phyloP scores from a whole-genome alignment of 2,329 filamentous ascomycete species.

The Pseudogymnoascus sp. region DNA sequence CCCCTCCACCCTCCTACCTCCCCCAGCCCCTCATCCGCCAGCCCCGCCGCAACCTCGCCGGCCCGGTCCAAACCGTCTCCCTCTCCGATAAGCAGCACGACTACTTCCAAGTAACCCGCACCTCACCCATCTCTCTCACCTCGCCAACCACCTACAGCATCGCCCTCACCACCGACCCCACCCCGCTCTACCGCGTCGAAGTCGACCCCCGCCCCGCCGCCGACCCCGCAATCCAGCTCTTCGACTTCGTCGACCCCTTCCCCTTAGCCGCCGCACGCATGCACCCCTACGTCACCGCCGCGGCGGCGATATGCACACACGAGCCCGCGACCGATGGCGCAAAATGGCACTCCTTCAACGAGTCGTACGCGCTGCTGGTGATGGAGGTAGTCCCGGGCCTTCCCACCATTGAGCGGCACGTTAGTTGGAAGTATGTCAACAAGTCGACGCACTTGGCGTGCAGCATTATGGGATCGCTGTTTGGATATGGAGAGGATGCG shows the following conservation, averaged over 20 bases:
- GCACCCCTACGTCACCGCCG: neutral
- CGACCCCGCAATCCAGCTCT: slow-evolving; percentile 1
- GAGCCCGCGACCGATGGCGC: neutral
- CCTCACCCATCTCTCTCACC: neutral
- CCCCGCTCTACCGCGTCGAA: neutral
- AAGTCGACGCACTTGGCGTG: neutral
- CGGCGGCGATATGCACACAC: neutral
- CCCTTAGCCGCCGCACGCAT: neutral
- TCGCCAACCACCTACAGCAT: neutral
- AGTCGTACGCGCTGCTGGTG: neutral
- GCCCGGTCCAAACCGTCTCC: neutral
- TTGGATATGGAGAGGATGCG: neutral
- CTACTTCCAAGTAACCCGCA: neutral
- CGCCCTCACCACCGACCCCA: neutral
- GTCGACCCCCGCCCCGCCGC: neutral
- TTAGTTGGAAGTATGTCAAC: neutral
- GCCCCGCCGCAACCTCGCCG: neutral
- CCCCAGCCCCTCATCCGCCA: neutral
- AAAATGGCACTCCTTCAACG: neutral
- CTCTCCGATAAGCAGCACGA: neutral
- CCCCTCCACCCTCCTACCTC: neutral
- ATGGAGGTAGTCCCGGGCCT: neutral
- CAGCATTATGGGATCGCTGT: neutral
- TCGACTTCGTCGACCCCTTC: neutral
- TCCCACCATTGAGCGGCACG: neutral